Conservation (phyloP, 164 flowering plant species). For the Cinnamomum chago region DNA sequence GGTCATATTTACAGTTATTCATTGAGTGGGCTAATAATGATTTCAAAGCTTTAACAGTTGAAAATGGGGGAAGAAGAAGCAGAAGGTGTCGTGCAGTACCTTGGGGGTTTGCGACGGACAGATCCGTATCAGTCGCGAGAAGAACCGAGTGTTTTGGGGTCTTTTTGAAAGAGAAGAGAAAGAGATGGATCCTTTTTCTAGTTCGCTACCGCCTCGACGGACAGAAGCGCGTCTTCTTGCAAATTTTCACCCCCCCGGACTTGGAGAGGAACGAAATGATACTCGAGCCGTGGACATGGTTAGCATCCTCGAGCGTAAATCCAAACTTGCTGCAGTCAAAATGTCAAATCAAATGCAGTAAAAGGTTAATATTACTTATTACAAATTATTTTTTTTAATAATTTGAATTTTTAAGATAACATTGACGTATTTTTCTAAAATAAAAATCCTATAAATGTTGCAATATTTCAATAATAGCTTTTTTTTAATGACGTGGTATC, state of each 20-base stretch:
- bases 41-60: background rate
- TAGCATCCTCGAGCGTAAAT: too few relatives aligned
- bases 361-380: too few relatives aligned
- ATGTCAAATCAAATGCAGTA: too few relatives aligned
- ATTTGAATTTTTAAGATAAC: too few relatives aligned
- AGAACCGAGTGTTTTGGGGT: background rate
- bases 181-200: background rate
- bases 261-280: background rate
- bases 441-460: too few relatives aligned
- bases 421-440: too few relatives aligned
- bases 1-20: background rate
- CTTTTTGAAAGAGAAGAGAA: background rate
- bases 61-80: background rate
- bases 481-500: too few relatives aligned
- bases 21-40: background rate
- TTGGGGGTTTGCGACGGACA: background rate
- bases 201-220: conserved; percentile 1
- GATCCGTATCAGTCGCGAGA: background rate
- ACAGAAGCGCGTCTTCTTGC: background rate
- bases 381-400: too few relatives aligned
- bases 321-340: too few relatives aligned
- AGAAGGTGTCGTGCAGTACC: background rate
- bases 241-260: background rate
- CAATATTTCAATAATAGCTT: too few relatives aligned
- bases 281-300: background rate